phyloP scores from a whole-genome alignment of 441 rosid genomes.

The California macrophylla region DNA sequence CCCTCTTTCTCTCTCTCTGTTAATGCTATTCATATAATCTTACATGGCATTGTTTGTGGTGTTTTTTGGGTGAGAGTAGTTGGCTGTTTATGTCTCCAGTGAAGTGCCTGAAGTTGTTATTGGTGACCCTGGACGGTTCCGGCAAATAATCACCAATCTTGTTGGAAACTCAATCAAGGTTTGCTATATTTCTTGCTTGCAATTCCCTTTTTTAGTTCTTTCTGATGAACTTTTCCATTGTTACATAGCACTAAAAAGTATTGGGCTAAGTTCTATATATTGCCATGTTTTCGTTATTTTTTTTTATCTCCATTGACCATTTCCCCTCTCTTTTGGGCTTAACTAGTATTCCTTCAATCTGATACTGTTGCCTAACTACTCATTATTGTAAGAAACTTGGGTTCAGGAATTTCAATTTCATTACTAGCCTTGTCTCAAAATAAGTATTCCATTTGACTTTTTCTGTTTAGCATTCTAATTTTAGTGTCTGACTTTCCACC shows the following conservation, averaged over 20 bases:
- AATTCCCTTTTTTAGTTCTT: slow-evolving; percentile 8
- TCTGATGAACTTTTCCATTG: background rate
- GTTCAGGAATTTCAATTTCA: too few species aligned
- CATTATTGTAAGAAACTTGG: too few species aligned
- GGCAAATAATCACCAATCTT: slow-evolving; percentile 85
- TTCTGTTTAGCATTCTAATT: too few species aligned
- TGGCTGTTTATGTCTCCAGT: slow-evolving; percentile 74
- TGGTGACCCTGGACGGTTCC: slow-evolving; percentile 81
- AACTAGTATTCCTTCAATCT: background rate
- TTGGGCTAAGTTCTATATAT: background rate
- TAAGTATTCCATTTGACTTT: too few species aligned
- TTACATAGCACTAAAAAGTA: background rate
- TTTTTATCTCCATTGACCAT: background rate
- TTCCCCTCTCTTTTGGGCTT: background rate
- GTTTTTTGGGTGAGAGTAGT: slow-evolving; percentile 38
- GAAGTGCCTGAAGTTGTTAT: slow-evolving; percentile 66
- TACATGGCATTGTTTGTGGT: slow-evolving; percentile 19
- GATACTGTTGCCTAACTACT: too few species aligned
- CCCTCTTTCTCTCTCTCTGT: background rate
- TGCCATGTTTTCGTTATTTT: background rate
- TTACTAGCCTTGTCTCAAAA: too few species aligned
- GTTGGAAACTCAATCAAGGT: slow-evolving; percentile 96
- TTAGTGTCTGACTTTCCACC: too few species aligned
- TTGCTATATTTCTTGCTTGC: slow-evolving; percentile 13
- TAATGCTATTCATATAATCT: slow-evolving; percentile 7